Base-by-base conservation (phyloP, 2,329 filamentous ascomycete species). In the Cladophialophora carrionii region DNA sequence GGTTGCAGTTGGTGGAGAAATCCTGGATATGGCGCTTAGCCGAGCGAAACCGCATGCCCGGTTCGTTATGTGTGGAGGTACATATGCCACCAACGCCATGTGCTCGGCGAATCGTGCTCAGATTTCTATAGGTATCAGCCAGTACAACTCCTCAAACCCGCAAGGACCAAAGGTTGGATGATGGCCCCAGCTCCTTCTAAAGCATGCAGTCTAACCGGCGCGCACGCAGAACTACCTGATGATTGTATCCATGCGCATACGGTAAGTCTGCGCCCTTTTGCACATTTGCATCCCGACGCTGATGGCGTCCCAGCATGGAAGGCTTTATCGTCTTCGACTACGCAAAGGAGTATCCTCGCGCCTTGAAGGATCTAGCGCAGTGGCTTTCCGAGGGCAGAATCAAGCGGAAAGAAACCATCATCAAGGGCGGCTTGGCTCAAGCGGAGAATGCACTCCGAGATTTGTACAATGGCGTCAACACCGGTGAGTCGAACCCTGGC, bases 271-370 rank as follows among this genome's bases (percentile, higher is more conserved):
- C 32, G 7, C 4, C 2, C 51, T 51, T 24, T 52, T 49, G 4
- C 12, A 9, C 31, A 8, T 6, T 53, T 32, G 32, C 7, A 7
- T 22, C 29, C 31, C 8, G 3, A 22, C 10, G 53, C 34, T 41
- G 76, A 54, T 22, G 75, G 22, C 73, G 73, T 12, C 71, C 75
- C 73, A 82, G 78, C 60, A 86, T 90, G 81, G 82, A 89, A 77
- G 88, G 88, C 0, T 92, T 93, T 77, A 88, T 92, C 67, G 84
- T 91, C 56, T 85, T 90, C 62, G 90, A 92, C 74, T 90, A 83
- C 72, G 77, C 75, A 4, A 78, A 83, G 59, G 81, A 88, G 72
- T 90, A 84, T 73, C 73, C 81, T 0, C 75, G 78, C 49, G 90
- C 88, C 0, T 77, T 84, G 70, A 79, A 83, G 73, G 82, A 91